Evolutionary conservation across 352 stramenopile species (phyloP).

Genomic region (Phytophthora cajani): DNA sequence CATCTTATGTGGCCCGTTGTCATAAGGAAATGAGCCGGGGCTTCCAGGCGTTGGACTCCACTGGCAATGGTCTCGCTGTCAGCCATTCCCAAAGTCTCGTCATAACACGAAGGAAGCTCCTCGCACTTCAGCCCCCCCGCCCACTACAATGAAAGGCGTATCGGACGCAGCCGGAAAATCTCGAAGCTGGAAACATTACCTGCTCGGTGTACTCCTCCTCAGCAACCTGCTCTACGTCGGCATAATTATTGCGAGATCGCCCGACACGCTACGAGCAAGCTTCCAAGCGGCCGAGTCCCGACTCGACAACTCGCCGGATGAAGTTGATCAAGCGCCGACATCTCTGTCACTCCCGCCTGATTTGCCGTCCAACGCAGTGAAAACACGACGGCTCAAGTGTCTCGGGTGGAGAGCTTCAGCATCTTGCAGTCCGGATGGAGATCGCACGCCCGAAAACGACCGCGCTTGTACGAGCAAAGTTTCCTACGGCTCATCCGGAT

Average conservation of each 20-base stretch:
- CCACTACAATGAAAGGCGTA: not conserved
- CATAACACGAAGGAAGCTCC: not conserved
- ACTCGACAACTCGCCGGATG: not conserved
- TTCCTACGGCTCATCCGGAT: constrained; percentile 43
- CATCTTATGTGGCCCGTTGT: not conserved
- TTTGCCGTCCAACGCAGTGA: not conserved
- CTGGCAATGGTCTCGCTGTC: not conserved
- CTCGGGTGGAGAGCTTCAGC: constrained; percentile 66
- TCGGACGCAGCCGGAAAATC: not conserved
- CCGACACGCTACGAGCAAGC: constrained; percentile 5
- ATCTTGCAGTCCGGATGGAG: constrained; percentile 48
- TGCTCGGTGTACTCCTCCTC: constrained; percentile 7
- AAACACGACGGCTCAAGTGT: constrained; percentile 38
- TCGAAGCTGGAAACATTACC: constrained; percentile 11
- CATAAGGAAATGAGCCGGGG: not conserved
- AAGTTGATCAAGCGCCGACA: not conserved
- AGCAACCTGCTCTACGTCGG: constrained; percentile 16
- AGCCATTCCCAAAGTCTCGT: not conserved
- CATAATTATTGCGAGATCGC: constrained; percentile 8
- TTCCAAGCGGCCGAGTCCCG: not conserved
- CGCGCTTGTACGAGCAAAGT: constrained; percentile 47
- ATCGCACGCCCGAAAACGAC: constrained; percentile 47
- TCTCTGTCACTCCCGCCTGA: not conserved
- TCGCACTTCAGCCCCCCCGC: not conserved
- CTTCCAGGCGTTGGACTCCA: constrained; percentile 4